phyloP scores from a whole-genome alignment of 352 stramenopile species.

The Phytophthora colocasiae region DNA sequence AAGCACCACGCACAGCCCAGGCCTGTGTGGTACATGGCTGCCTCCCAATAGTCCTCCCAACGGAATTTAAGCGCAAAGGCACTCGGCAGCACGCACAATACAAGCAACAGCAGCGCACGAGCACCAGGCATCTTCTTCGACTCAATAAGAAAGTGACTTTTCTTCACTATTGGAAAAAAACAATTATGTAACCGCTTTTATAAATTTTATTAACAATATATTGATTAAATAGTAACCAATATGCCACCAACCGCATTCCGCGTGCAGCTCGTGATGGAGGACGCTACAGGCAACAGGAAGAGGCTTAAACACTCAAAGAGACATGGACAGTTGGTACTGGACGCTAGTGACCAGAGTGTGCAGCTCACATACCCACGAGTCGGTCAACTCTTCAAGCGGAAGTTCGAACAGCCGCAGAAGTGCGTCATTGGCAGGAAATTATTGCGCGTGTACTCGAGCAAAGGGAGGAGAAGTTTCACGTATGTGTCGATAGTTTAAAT shows the following conservation, averaged over 20 bases:
- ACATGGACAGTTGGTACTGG: conserved; percentile 48
- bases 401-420: conserved; percentile 62
- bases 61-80: conserved; percentile 18
- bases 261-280: conserved; percentile 44
- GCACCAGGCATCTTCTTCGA: conserved; percentile 8
- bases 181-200: conserved; percentile 5
- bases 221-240: too few relatives aligned
- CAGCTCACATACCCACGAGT: conserved; percentile 55
- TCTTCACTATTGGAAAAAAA: conserved; percentile 3
- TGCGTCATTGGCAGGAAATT: conserved; percentile 49
- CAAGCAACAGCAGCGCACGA: conserved; percentile 26
- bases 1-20: conserved; percentile 50
- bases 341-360: conserved; percentile 42
- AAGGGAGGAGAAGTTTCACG: conserved; percentile 54
- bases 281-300: conserved; percentile 4
- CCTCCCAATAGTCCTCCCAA: conserved; percentile 53
- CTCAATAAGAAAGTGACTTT: conserved; percentile 16
- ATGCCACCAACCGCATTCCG: conserved; percentile 21
- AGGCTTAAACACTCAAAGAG: conserved; percentile 45
- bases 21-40: conserved; percentile 52
- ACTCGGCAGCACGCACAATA: conserved; percentile 6
- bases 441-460: conserved; percentile 56
- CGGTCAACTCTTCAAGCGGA: conserved; percentile 47
- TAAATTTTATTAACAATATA: not conserved
- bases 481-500: conserved; percentile 11